These are phyloP conservation scores for Scheffersomyces segobiensis DNA, from an alignment of 1,139 yeast genomes.

Conservation along the genomic window DNA sequence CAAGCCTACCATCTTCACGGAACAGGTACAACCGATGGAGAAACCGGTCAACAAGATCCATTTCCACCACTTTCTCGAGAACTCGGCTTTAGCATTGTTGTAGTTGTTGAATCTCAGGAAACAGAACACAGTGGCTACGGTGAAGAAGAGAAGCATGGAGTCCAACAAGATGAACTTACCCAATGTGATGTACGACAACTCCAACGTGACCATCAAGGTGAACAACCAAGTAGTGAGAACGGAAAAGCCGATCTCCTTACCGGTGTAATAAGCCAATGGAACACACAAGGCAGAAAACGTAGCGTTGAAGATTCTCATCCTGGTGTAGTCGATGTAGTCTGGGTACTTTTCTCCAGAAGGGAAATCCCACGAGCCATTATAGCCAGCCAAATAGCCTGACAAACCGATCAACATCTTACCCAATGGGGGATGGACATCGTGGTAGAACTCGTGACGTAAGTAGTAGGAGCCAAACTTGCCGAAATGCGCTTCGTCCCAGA, in stretches of 20 bases:
- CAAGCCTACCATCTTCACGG: conserved; percentile 86
- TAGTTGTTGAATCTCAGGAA: conserved; percentile 78
- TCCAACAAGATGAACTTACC: conserved; percentile 92
- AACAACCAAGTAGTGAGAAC: conserved; percentile 86
- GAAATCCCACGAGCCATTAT: conserved; percentile 94
- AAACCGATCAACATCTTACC: conserved; percentile 97
- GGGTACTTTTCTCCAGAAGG: conserved; percentile 87
- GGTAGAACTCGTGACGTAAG: conserved; percentile 89
- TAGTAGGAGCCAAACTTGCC: conserved; percentile 95
- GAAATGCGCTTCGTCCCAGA: conserved; percentile 74
- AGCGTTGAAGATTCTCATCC: conserved; percentile 94
- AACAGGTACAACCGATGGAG: conserved; percentile 72
- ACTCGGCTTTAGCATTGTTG: conserved; percentile 54
- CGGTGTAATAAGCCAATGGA: conserved; percentile 91
- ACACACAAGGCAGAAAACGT: conserved; percentile 86
- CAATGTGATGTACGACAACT: conserved; percentile 82
- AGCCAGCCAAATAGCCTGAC: conserved; percentile 92
- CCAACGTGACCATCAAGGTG: conserved; percentile 82
- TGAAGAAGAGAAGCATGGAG: conserved; percentile 93
- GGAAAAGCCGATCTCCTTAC: conserved; percentile 80
- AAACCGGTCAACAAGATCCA: conserved; percentile 84
- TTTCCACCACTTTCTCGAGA: conserved; percentile 88
- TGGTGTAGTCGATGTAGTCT: conserved; percentile 79
- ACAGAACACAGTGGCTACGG: conserved; percentile 78
- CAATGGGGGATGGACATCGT: conserved; percentile 97